Evolutionary conservation across 1,284 basidiomycete genomes (phyloP).

Genomic region (Boletus semigastroideus): DNA sequence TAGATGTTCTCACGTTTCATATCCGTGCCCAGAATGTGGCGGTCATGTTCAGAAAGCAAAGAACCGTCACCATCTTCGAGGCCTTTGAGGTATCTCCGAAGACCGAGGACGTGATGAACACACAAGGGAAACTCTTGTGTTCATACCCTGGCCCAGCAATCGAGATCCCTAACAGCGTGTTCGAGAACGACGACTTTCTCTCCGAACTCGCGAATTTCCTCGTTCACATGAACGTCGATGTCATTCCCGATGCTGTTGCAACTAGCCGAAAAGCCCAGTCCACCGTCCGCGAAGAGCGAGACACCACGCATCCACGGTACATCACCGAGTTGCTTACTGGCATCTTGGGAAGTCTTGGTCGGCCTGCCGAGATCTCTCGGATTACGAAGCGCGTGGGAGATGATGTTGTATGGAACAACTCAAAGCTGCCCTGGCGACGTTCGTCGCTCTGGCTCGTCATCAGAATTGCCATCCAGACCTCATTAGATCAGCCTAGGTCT

Average conservation of each 20-base stretch:
- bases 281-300: neutral
- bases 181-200: constrained; percentile 21
- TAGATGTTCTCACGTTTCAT: constrained; percentile 16
- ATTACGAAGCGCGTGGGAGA: neutral
- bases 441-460: neutral
- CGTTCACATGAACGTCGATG: neutral
- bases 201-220: constrained; percentile 2
- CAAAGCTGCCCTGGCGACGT: constrained; percentile 21
- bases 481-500: neutral
- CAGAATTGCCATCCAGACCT: neutral
- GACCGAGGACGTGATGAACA: constrained; percentile 1
- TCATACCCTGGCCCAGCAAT: constrained; percentile 34
- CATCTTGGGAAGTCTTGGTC: constrained; percentile 22
- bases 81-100: constrained; percentile 22
- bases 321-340: constrained; percentile 27
- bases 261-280: neutral
- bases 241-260: neutral
- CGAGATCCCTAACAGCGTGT: constrained; percentile 16
- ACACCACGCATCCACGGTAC: neutral
- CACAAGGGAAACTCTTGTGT: constrained; percentile 11
- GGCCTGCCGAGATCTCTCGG: neutral
- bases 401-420: constrained; percentile 4
- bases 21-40: constrained; percentile 38
- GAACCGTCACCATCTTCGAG: constrained; percentile 28
- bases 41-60: constrained; percentile 31